Base-by-base conservation (phyloP, 805 yeast species). In the Saccharomycopsis sp. region DNA sequence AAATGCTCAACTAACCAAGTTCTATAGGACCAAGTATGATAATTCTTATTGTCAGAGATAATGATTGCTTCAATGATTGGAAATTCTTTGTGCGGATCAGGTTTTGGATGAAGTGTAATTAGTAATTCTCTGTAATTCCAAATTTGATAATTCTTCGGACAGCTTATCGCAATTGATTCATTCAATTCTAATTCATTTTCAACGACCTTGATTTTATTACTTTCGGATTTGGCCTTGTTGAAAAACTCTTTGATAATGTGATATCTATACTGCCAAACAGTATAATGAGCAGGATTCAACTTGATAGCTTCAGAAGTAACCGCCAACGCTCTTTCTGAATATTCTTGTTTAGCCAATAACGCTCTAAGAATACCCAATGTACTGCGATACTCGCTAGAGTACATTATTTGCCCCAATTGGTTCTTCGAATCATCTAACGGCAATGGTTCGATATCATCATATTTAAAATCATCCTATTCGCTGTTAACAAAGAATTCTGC, bases 1-100 rank as follows among this genome's bases (percentile, higher is more conserved):
- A 81, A 81, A 53, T 67, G 67, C 29, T 70, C 67, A 7, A 83
- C 81, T 19, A 85, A 63, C 97, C 97, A 89, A 54, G 84, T 83
- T 42, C 90, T 66, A 55, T 88, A 86, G 1, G 96, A 76, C 97
- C 98, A 93, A 4, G 89, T 96, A 56, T 93, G 98, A 61, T 93
- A 94, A 65, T 93, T 93, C 58, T 93, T 93, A 4, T 81, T 60
- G 57, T 93, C 98, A 40, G 78, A 82, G 9, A 73, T 75, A 3
- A 93, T 62, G 83, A 90, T 83, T 38, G 71, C 63, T 32, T 72
- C 71, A 34, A 84, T 66, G 19, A 87, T 70, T 2, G 85, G 81
- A 41, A 70, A 68, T 58, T 93, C 97, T 29, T 79, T 65, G 34
- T 62, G 66, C 2, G 71, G 62, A 36, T 66, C 54, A 53, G 70